These are phyloP conservation scores for Suillus discolor DNA, from an alignment of 768 basidiomycete genomes.

Conservation along the genomic window DNA sequence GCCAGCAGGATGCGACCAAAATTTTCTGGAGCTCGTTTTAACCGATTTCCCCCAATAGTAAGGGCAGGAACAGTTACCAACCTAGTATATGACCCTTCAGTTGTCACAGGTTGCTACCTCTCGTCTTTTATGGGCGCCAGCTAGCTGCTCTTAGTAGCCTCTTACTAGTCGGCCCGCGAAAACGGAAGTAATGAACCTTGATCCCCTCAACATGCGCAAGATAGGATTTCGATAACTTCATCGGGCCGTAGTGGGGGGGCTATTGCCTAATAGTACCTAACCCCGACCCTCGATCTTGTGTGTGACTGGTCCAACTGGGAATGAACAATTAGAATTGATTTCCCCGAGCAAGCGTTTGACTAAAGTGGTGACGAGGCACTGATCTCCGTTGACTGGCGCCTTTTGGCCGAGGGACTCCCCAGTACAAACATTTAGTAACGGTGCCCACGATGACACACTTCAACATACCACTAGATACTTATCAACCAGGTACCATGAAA, in stretches of 20 bases:
- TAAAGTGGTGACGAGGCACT: not conserved
- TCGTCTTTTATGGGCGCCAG: slow-evolving; percentile 25
- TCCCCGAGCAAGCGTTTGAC: not conserved
- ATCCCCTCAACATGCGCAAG: slow-evolving; percentile 22
- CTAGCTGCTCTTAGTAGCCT: not conserved
- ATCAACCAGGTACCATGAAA: not conserved
- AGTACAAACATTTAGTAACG: not conserved
- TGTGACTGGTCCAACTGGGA: no score
- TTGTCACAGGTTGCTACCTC: slow-evolving; percentile 13
- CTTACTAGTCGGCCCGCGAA: slow-evolving; percentile 10
- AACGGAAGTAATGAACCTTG: slow-evolving; percentile 20
- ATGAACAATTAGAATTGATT: not conserved
- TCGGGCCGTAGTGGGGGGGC: not conserved
- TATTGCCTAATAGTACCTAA: not conserved
- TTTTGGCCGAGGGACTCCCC: not conserved
- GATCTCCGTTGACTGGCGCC: not conserved
- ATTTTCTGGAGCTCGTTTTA: not conserved
- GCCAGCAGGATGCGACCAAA: not conserved
- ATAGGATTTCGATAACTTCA: slow-evolving; percentile 26
- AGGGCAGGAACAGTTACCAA: not conserved
- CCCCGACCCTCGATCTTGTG: slow-evolving; percentile 1
- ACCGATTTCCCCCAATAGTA: not conserved
- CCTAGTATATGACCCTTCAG: not conserved
- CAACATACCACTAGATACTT: not conserved
- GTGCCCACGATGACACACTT: not conserved